Base-by-base conservation (phyloP, 306 rosid species). In the Trifolium dubium region DNA sequence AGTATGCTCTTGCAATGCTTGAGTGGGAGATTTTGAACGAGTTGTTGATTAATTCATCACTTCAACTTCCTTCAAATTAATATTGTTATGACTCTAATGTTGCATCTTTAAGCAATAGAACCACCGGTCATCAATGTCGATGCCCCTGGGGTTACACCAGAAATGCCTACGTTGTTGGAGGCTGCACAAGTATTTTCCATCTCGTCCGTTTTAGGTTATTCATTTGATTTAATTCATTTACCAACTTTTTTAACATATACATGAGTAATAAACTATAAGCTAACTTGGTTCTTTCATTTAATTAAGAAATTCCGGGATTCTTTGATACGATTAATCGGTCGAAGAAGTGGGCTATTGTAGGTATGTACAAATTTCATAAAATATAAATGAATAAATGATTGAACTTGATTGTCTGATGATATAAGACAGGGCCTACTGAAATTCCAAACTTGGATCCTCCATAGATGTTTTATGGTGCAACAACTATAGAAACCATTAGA, bases 331-430 rank as follows among this genome's bases (percentile, higher is more conserved):
- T 35, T 13, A 67, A 3, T 3, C 44, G 7, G 10, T 4, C 5
- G 2, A 71, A 51, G 44, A 80, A 67, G 32, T 67, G 58, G 79
- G 65, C 44, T 8, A 62, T 74, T 40, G 46, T 80, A 69, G 83
- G 80, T 80, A 80, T 6, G 73, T 12, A 17, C 15, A 32, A 68
- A 54, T 51, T 39, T 19, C 58, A 49, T 13, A 58, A 56, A 41
- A 14, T 1, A 18, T 35, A 35, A 34, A 34, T 23, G 23, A 23
- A 23, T 23, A 23, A 23, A 23, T 23, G 23, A 23, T 23, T 23
- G 23, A 23, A 23, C 23, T 23, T 23, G n/a, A n/a, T n/a, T n/a
- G 23, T 23, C 23, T 23, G 23, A 23, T 23, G 23, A 23, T 23
- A 23, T 23, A 23, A 23, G 23, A 23, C 1, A 23, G 23, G 23